Evolutionary conservation across 768 basidiomycete genomes (phyloP).

Genomic region (Lactarius evosmus): DNA sequence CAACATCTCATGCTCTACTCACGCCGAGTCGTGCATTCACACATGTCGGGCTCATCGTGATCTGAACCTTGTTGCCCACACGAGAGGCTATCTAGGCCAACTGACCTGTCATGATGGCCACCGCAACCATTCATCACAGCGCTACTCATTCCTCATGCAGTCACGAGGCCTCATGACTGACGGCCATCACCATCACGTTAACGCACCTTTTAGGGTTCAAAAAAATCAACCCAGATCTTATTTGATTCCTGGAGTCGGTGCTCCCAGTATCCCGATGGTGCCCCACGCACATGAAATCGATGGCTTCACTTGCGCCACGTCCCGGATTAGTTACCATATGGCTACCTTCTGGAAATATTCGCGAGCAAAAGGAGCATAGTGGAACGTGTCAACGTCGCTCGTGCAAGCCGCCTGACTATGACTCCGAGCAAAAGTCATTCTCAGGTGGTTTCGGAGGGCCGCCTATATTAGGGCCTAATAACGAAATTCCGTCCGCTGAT

Average conservation of each 20-base stretch:
- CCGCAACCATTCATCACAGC: background rate
- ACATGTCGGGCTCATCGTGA: background rate
- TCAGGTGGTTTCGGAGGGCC: no score
- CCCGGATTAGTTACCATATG: background rate
- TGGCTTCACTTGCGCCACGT: background rate
- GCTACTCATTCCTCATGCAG: background rate
- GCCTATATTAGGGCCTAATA: no score
- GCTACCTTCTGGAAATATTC: background rate
- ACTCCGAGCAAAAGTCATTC: no score
- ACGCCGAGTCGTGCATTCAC: no score
- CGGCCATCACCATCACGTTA: background rate
- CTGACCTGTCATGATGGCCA: no score
- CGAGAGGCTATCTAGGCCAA: background rate
- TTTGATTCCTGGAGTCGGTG: no score
- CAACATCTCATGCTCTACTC: background rate
- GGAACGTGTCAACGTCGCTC: background rate
- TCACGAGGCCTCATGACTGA: no score
- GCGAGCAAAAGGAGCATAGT: background rate
- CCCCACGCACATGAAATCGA: background rate
- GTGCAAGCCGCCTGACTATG: background rate
- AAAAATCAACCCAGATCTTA: no score
- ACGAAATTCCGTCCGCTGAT: no score
- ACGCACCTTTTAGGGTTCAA: background rate
- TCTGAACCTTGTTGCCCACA: background rate
- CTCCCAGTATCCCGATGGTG: background rate